These are phyloP conservation scores for Mortierella sp. DNA, from an alignment of 371 early-diverging fungal genomes.

Conservation along the genomic window DNA sequence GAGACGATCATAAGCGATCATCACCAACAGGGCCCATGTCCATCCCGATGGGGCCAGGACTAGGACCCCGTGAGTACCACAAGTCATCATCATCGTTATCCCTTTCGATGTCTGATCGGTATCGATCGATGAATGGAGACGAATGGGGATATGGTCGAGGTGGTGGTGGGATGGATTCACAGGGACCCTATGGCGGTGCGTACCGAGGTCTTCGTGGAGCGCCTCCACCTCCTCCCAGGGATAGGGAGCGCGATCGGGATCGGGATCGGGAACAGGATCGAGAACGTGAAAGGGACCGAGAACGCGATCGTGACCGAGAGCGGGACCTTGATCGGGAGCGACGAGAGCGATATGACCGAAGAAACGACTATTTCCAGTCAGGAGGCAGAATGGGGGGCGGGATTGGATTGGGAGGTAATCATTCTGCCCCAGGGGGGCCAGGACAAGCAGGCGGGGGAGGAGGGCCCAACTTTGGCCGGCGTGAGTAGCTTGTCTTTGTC, in stretches of 20 bases:
- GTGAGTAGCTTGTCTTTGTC: neutral
- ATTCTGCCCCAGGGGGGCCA: conserved; percentile 19
- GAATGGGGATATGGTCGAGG: conserved; percentile 10
- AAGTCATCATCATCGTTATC: conserved; percentile 5
- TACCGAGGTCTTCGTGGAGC: conserved; percentile 41
- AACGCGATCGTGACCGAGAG: neutral
- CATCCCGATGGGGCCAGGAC: neutral
- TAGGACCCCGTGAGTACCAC: conserved; percentile 34
- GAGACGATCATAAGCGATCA: conserved; percentile 30
- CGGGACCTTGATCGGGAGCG: conserved; percentile 10
- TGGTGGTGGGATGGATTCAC: conserved; percentile 15
- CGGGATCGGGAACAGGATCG: conserved; percentile 36
- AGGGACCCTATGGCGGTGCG: conserved; percentile 25
- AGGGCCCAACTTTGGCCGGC: conserved; percentile 6
- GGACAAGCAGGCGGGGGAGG: conserved; percentile 8
- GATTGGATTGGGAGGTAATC: neutral
- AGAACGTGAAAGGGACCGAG: conserved; percentile 32
- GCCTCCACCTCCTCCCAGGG: conserved; percentile 36
- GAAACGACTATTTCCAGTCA: conserved; percentile 29
- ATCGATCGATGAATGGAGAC: conserved; percentile 19
- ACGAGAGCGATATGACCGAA: conserved; percentile 37
- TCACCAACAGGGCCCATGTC: conserved; percentile 32
- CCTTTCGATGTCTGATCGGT: conserved; percentile 12
- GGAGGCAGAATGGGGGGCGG: conserved; percentile 19
- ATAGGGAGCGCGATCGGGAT: conserved; percentile 38